Percentiles rank a stretch among this genome's conserved stretches.
These are phyloP conservation scores for Grifola frondosa DNA, from an alignment of 1,284 basidiomycete genomes.

Conservation along the genomic window DNA sequence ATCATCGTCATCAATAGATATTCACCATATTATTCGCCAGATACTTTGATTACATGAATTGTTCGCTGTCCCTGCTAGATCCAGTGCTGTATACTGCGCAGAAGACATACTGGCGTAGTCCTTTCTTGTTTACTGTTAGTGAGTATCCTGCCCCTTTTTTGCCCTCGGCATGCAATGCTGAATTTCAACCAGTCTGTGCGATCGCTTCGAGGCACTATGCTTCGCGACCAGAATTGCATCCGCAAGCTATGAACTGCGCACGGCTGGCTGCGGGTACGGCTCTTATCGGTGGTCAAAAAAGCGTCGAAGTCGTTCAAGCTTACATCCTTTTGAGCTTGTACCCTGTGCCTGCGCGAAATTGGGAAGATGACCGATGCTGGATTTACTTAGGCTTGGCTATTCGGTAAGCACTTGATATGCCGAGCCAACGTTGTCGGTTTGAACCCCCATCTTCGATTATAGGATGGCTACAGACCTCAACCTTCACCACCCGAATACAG, in stretches of 20 bases:
- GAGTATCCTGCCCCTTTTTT: slow-evolving; percentile 35
- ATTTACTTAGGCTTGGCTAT: slow-evolving; percentile 79
- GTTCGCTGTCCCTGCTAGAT: slow-evolving; percentile 69
- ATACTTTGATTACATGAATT: slow-evolving; percentile 76
- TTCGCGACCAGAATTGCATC: slow-evolving; percentile 64
- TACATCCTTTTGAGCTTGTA: slow-evolving; percentile 75
- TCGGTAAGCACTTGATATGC: slow-evolving; percentile 39
- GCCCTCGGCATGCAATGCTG: neutral
- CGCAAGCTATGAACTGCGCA: slow-evolving; percentile 66
- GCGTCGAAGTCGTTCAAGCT: slow-evolving; percentile 71
- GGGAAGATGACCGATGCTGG: slow-evolving; percentile 82
- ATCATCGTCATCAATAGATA: neutral
- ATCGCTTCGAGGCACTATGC: slow-evolving; percentile 73
- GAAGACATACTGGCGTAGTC: slow-evolving; percentile 69
- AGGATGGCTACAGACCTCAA: slow-evolving; percentile 84
- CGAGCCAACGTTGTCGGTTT: neutral
- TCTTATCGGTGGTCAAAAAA: slow-evolving; percentile 70
- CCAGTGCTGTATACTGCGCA: slow-evolving; percentile 75
- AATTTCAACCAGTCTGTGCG: slow-evolving; percentile 58
- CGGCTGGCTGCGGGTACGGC: slow-evolving; percentile 72
- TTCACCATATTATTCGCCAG: slow-evolving; percentile 35
- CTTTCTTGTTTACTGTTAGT: slow-evolving; percentile 83
- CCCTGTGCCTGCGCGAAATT: slow-evolving; percentile 67
- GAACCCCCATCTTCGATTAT: slow-evolving; percentile 3
- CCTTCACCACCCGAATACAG: slow-evolving; percentile 72